Evolutionary conservation across 2,329 filamentous ascomycete species (phyloP), one percentile per base, ranked within the genome.

Genomic region (Clarireedia sp.): DNA sequence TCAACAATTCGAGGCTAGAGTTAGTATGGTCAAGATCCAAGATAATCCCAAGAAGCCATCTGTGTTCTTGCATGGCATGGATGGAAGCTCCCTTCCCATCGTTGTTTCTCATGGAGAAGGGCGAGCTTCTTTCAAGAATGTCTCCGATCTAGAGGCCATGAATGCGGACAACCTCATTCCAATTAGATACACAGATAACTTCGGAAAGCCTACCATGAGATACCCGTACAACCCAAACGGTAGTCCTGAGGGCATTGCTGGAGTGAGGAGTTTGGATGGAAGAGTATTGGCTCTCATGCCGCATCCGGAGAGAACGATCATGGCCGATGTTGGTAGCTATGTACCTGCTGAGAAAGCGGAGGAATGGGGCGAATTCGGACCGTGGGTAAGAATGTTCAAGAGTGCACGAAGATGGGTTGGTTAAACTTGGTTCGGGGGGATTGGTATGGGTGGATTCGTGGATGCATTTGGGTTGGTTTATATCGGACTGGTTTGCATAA

Each of bases 21-120:
- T 89, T 61, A 85, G 81, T 71, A 95, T 96, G 90, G 89, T 90
- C 51, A 82, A 86, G 69, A 80, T 96, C 59, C 75, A 82, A 7
- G 85, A 90, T 58, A 76, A 83, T 38, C 73, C 74, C 60, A 73
- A 74, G 12, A 67, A 66, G 21, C 82, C 84, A 3, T 87, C 83
- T n/a, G 87, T 96, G 57, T 97, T 97, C 79, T 78, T 96, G 60
- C 80, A 92, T 70, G 89, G 88, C 66, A 96, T 97, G 91, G 73
- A 82, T 63, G 87, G 88, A 54, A 89, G 87, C 4, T 80, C 81
- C 2, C 77, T 97, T 6, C 91, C 91, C 33, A 94, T 96, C 59
- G 89, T 85, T 21, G 88, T 92, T 16, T 90, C 90, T 0, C 91
- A 97, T 73, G 91, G 90, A 48, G 92, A 99, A 72, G 94, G 94